These are phyloP conservation scores for Gonium pectorale DNA, from an alignment of 139 green algal genomes.

Conservation along the genomic window DNA sequence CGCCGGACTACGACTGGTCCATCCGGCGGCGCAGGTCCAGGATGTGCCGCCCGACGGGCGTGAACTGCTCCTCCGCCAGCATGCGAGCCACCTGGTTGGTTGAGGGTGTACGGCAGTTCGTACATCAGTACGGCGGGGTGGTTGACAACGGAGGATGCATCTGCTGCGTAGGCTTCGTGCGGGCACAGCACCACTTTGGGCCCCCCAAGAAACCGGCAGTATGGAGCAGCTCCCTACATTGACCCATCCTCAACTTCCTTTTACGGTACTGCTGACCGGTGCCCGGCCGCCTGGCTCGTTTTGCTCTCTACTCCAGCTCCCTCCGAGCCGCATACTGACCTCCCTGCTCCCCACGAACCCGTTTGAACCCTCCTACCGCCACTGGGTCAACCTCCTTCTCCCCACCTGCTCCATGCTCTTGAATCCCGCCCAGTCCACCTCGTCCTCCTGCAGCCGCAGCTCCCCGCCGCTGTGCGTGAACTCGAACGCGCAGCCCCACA, in stretches of 20 bases:
- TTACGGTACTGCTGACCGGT: background rate
- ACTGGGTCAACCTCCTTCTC: background rate
- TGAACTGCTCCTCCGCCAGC: slow-evolving; percentile 47
- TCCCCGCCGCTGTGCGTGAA: slow-evolving; percentile 23
- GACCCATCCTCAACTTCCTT: background rate
- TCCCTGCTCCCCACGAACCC: background rate
- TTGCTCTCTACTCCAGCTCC: too few species aligned
- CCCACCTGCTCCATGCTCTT: slow-evolving; percentile 42
- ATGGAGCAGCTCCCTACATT: background rate
- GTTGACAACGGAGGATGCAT: background rate
- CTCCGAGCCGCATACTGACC: background rate
- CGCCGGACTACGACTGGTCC: too few species aligned
- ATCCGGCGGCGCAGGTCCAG: slow-evolving; percentile 18
- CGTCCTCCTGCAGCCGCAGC: slow-evolving; percentile 39
- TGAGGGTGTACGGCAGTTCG: background rate
- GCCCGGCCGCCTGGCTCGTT: too few species aligned
- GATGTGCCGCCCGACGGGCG: slow-evolving; percentile 53
- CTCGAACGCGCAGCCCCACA: slow-evolving; percentile 53
- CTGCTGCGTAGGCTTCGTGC: background rate
- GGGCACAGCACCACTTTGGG: background rate
- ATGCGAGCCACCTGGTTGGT: background rate
- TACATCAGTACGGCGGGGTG: background rate
- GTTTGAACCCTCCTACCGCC: too few species aligned
- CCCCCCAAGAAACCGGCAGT: background rate
- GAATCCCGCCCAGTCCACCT: slow-evolving; percentile 60